phyloP scores from a whole-genome alignment of 2,329 filamentous ascomycete species.

The Sporothrix variecibatus region DNA sequence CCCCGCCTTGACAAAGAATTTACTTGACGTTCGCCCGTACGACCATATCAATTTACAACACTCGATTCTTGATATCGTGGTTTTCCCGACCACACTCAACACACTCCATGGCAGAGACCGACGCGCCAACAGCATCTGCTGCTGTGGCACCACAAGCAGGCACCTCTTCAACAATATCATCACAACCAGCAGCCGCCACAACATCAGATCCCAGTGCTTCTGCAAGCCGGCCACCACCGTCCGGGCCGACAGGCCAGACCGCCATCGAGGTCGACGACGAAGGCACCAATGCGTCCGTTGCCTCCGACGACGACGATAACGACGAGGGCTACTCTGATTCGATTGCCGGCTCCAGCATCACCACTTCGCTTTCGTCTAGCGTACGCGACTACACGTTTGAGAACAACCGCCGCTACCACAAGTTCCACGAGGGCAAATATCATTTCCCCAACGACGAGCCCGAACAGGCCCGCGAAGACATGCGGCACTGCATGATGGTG shows the following conservation, averaged over 20 bases:
- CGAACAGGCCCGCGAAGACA: slow-evolving; percentile 48
- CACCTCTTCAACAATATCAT: not conserved
- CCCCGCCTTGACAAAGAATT: not conserved
- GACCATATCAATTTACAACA: too few species aligned
- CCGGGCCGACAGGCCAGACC: not conserved
- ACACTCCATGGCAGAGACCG: not conserved
- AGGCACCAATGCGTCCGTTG: not conserved
- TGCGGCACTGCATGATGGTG: slow-evolving; percentile 56
- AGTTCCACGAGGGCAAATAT: slow-evolving; percentile 35
- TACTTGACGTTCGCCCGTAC: too few species aligned
- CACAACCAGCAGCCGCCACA: not conserved
- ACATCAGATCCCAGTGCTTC: not conserved
- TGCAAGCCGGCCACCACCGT: not conserved
- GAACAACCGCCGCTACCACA: slow-evolving; percentile 36
- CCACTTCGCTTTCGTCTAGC: slow-evolving; percentile 34
- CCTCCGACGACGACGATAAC: slow-evolving; percentile 24
- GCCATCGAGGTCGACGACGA: slow-evolving; percentile 29
- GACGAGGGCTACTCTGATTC: slow-evolving; percentile 28
- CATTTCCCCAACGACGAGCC: slow-evolving; percentile 44
- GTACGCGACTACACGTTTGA: slow-evolving; percentile 36
- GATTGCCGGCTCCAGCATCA: not conserved
- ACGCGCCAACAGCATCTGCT: not conserved
- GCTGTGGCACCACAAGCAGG: not conserved
- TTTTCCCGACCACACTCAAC: too few species aligned
- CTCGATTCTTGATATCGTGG: too few species aligned